A percentile compares a stretch with the other conserved stretches of the same genome.
These are phyloP conservation scores for Sclerotinia minor DNA, from an alignment of 2,329 filamentous ascomycete species.

Conservation along the genomic window DNA sequence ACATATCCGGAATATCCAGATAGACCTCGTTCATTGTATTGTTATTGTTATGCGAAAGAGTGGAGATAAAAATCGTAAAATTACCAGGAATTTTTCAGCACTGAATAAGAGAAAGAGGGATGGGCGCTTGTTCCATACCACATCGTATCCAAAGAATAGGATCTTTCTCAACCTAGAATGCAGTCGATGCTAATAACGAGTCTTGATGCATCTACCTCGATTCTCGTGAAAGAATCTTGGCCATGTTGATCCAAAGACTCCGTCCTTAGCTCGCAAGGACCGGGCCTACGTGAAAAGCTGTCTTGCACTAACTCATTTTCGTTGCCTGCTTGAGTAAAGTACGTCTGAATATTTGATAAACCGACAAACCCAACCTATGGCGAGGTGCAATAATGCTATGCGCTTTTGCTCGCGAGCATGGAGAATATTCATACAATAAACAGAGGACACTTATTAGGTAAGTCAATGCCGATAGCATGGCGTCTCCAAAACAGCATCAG, in stretches of 20 bases:
- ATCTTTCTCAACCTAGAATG: not conserved
- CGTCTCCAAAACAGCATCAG: not conserved
- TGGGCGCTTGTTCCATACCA: not conserved
- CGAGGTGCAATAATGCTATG: not conserved
- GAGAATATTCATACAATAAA: slow-evolving; percentile 2
- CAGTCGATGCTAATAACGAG: not conserved
- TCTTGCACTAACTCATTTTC: too few species aligned
- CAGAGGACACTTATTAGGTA: not conserved
- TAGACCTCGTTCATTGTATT: not conserved
- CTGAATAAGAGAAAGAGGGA: not conserved
- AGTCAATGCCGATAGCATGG: not conserved
- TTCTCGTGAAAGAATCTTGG: not conserved
- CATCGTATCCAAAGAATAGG: not conserved
- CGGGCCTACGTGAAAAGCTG: too few species aligned
- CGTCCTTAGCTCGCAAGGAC: too few species aligned
- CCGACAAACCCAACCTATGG: not conserved
- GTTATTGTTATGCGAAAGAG: not conserved
- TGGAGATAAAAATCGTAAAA: not conserved
- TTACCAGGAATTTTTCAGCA: not conserved
- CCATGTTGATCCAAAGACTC: too few species aligned
- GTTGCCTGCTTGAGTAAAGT: too few species aligned
- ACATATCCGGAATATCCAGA: not conserved
- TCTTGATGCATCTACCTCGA: not conserved
- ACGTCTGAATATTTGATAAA: too few species aligned
- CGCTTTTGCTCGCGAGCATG: not conserved